phyloP scores from a whole-genome alignment of 2,329 filamentous ascomycete species.

The Aureobasidium uvarum region DNA sequence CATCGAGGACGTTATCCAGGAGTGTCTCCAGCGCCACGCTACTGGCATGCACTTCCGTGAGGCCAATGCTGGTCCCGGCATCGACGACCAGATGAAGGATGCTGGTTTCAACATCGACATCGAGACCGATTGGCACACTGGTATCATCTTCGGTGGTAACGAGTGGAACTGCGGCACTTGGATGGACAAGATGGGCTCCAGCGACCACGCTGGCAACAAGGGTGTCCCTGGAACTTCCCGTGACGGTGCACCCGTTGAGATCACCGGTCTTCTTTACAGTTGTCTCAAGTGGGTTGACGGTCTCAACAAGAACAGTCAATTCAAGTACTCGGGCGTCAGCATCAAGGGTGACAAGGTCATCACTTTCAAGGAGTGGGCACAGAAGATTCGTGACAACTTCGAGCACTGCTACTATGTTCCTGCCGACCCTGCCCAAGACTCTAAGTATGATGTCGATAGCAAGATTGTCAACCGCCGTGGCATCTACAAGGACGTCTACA shows the following conservation, averaged over 20 bases:
- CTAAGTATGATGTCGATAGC: conserved; percentile 75
- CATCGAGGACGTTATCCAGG: conserved; percentile 86
- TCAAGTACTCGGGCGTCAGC: conserved; percentile 70
- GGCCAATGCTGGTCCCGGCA: conserved; percentile 82
- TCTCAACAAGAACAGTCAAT: conserved; percentile 66
- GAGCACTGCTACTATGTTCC: conserved; percentile 92
- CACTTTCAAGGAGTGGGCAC: conserved; percentile 75
- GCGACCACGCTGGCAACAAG: conserved; percentile 83
- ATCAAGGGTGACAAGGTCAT: conserved; percentile 51
- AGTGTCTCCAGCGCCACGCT: conserved; percentile 89
- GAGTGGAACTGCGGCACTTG: conserved; percentile 96
- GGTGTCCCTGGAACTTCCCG: conserved; percentile 94
- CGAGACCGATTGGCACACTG: conserved; percentile 84
- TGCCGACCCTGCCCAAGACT: conserved; percentile 64
- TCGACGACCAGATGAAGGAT: conserved; percentile 90
- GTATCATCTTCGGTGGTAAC: conserved; percentile 90
- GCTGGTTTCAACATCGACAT: conserved; percentile 92
- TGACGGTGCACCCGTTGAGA: conserved; percentile 92
- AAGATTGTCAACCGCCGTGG: conserved; percentile 81
- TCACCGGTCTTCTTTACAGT: conserved; percentile 91
- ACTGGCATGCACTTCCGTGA: conserved; percentile 88
- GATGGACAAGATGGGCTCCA: conserved; percentile 99
- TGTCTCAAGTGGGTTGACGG: conserved; percentile 74
- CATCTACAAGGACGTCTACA: conserved; percentile 97
- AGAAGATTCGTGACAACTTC: conserved; percentile 77